phyloP scores from a whole-genome alignment of 257 asterid species.

The Solanum habrochaites region DNA sequence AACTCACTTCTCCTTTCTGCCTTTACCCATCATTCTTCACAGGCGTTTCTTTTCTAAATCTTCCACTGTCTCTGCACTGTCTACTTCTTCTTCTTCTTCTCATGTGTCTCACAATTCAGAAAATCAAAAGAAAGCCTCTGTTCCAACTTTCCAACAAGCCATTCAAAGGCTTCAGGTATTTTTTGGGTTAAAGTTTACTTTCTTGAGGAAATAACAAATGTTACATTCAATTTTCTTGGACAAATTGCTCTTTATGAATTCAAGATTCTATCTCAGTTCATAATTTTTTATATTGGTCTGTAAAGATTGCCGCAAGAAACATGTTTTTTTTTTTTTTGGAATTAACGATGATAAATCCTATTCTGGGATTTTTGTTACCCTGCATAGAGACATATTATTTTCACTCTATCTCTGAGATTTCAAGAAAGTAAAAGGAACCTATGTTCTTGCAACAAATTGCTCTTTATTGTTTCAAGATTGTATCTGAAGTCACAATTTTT shows the following conservation, averaged over 20 bases:
- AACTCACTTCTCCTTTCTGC: conserved; percentile 22
- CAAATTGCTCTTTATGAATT: background rate
- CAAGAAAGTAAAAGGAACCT: background rate
- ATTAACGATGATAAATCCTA: background rate
- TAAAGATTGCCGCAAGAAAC: background rate
- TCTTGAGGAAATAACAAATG: background rate
- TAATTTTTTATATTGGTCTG: background rate
- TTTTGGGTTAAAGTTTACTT: background rate
- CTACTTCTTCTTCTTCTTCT: conserved; percentile 7
- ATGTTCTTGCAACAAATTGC: background rate
- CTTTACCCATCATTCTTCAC: conserved; percentile 11
- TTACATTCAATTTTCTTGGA: background rate
- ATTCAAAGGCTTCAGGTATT: conserved; percentile 90
- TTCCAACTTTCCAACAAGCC: conserved; percentile 85
- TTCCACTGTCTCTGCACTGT: conserved; percentile 10
- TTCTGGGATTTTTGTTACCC: background rate
- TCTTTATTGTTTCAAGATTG: background rate
- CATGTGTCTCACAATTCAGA: background rate
- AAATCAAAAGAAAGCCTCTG: conserved; percentile 14
- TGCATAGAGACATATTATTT: background rate
- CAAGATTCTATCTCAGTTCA: background rate
- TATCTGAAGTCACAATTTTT: background rate
- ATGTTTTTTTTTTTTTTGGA: background rate
- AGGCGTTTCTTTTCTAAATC: conserved; percentile 26
- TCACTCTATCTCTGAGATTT: background rate